Conservation (phyloP, 1,284 basidiomycete species). For the Ceratobasidium sp. region DNA sequence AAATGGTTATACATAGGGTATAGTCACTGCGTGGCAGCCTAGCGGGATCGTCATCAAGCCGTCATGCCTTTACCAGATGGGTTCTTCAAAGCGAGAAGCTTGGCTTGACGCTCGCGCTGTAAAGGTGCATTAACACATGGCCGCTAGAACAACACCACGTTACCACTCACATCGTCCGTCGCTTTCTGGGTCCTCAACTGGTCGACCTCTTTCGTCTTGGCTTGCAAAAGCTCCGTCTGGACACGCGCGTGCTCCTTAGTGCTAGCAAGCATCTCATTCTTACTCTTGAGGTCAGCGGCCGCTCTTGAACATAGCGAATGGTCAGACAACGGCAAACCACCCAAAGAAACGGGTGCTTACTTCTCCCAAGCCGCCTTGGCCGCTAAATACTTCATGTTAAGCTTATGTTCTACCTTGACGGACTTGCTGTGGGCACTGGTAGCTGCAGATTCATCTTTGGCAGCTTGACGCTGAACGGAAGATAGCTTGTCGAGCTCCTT, state of each 20-base stretch:
- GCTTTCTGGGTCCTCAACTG: conserved; percentile 57
- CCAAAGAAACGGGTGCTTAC: neutral
- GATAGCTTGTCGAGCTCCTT: conserved; percentile 56
- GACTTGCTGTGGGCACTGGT: conserved; percentile 55
- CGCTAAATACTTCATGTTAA: conserved; percentile 50
- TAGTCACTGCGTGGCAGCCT: conserved; percentile 14
- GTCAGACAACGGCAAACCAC: neutral
- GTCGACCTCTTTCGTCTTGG: conserved; percentile 57
- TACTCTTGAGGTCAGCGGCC: conserved; percentile 45
- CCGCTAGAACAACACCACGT: neutral
- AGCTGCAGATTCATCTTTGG: conserved; percentile 55
- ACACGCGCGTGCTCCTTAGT: conserved; percentile 48
- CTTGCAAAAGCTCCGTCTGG: conserved; percentile 49
- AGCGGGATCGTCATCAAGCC: neutral
- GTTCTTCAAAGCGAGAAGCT: conserved; percentile 55
- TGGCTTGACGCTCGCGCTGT: conserved; percentile 57
- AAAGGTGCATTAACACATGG: conserved; percentile 20
- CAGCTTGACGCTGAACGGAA: conserved; percentile 55
- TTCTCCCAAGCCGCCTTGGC: conserved; percentile 46
- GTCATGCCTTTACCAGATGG: conserved; percentile 45
- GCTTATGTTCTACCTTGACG: conserved; percentile 56
- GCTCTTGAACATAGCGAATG: conserved; percentile 26
- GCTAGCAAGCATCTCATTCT: conserved; percentile 46
- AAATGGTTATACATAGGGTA: neutral
- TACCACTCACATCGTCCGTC: conserved; percentile 56